A percentile compares a stretch with the other conserved stretches of the same genome.
Evolutionary conservation across 441 rosid species (phyloP).

Genomic region (Omphalea diandra): DNA sequence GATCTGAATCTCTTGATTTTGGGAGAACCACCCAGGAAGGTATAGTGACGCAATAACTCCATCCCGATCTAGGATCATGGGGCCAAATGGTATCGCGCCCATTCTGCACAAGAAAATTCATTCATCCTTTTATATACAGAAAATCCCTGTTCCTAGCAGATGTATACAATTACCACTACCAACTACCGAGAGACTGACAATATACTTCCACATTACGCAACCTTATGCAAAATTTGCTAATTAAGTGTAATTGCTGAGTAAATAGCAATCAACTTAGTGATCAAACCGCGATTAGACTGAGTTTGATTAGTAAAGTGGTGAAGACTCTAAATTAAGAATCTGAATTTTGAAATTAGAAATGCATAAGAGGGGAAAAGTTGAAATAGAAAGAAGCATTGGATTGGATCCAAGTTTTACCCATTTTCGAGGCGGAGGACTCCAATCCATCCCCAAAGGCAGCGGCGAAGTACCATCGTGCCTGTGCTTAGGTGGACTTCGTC

Average conservation of each 20-base stretch:
- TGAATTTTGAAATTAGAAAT: too few species aligned
- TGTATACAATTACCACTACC: background rate
- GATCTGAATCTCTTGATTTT: constrained; percentile 89
- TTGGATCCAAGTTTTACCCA: constrained; percentile 55
- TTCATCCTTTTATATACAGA: background rate
- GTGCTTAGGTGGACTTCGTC: constrained; percentile 95
- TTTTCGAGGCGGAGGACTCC: constrained; percentile 97
- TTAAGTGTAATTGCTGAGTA: background rate
- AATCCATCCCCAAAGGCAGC: constrained; percentile 98
- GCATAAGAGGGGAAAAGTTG: too few species aligned
- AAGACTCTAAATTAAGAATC: too few species aligned
- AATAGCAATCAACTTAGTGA: too few species aligned
- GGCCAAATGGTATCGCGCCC: constrained; percentile 94
- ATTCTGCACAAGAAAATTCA: constrained; percentile 52
- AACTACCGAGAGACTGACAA: too few species aligned
- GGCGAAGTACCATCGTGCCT: constrained; percentile 98
- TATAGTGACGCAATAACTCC: constrained; percentile 94
- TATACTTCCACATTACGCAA: too few species aligned
- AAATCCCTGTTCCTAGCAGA: background rate
- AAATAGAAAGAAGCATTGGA: background rate
- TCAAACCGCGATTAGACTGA: background rate
- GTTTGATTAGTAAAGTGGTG: background rate
- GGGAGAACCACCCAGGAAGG: constrained; percentile 94
- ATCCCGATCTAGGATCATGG: constrained; percentile 83
- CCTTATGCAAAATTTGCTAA: background rate